Evolutionary conservation across 176 grass and related monocot species (phyloP).

Genomic region (Zea luxurians): DNA sequence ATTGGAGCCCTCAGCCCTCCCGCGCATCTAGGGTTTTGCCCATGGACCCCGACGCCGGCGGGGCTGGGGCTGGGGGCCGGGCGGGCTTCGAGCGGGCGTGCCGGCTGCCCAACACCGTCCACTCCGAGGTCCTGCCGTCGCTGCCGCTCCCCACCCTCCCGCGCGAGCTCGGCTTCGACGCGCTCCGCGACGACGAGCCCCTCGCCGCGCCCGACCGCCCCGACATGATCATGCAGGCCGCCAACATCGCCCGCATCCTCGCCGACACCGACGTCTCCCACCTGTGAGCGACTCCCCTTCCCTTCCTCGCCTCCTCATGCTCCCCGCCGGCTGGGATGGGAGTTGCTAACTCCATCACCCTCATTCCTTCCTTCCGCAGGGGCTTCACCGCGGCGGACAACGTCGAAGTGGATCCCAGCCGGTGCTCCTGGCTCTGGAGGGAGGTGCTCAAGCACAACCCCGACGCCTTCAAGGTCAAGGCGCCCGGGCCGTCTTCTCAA

Average conservation of each 20-base stretch:
- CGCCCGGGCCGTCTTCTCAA: slow-evolving; percentile 39
- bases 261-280: slow-evolving; percentile 71
- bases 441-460: slow-evolving; percentile 88
- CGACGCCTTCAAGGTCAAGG: slow-evolving; percentile 58
- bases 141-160: slow-evolving; percentile 77
- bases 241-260: slow-evolving; percentile 81
- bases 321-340: not conserved
- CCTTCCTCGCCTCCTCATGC: not conserved
- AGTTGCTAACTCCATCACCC: not conserved
- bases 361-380: slow-evolving; percentile 12
- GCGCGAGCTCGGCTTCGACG: slow-evolving; percentile 57
- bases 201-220: slow-evolving; percentile 56
- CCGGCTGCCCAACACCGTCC: slow-evolving; percentile 78
- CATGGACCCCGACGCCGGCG: not conserved
- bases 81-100: slow-evolving; percentile 75
- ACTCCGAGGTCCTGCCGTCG: slow-evolving; percentile 71
- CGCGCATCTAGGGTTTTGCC: slow-evolving; percentile 52
- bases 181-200: slow-evolving; percentile 48
- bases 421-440: slow-evolving; percentile 77
- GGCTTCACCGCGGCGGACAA: slow-evolving; percentile 69
- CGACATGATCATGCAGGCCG: slow-evolving; percentile 75
- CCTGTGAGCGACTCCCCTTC: slow-evolving; percentile 43
- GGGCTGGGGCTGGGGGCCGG: not conserved
- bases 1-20: not conserved
- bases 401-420: slow-evolving; percentile 45